Evolutionary conservation across 202 grass and related monocot species (phyloP).

Genomic region (Setaria italica): DNA sequence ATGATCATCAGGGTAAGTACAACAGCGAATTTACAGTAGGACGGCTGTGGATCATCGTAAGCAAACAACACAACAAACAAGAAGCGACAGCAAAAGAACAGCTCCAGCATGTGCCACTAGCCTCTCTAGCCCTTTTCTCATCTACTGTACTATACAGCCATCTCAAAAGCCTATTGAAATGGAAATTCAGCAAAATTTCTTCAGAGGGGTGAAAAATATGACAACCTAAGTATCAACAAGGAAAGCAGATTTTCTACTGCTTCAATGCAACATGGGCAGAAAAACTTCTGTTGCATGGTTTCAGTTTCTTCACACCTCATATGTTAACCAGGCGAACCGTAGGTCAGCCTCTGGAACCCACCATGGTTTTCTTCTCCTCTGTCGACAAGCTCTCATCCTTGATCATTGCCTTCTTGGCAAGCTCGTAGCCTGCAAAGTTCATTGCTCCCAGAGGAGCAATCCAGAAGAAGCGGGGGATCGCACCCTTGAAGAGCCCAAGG

Average conservation of each 20-base stretch:
- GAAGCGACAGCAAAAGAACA: no score
- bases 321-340: background rate
- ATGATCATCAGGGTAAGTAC: no score
- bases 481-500: conserved; percentile 88
- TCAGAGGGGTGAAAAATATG: no score
- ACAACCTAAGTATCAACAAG: no score
- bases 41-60: no score
- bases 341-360: conserved; percentile 34
- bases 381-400: conserved; percentile 44
- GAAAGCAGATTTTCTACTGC: background rate
- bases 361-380: conserved; percentile 39
- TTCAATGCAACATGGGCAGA: conserved; percentile 26
- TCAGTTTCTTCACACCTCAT: background rate
- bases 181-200: no score
- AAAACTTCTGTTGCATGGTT: conserved; percentile 1
- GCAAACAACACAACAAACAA: no score
- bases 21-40: no score
- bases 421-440: conserved; percentile 97
- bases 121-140: no score
- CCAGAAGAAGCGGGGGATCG: conserved; percentile 91
- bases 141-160: no score
- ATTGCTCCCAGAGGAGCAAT: conserved; percentile 96
- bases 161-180: no score
- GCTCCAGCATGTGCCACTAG: no score
- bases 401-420: conserved; percentile 90